Evolutionary conservation across 805 yeast species (phyloP).

Genomic region (Candida broadrunensis): DNA sequence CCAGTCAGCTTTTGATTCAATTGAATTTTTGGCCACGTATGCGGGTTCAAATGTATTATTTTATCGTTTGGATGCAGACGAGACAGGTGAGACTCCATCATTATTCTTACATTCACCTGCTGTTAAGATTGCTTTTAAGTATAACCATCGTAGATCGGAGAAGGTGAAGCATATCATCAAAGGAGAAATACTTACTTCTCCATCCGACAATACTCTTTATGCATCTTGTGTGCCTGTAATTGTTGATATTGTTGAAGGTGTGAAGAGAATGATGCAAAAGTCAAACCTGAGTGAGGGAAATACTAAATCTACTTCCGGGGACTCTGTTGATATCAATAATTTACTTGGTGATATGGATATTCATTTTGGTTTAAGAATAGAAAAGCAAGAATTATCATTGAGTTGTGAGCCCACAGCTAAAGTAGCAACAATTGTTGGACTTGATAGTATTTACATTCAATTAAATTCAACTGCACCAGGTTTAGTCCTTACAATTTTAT

Average conservation of each 20-base stretch:
- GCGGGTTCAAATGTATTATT: slow-evolving; percentile 66
- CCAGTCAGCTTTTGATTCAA: slow-evolving; percentile 26
- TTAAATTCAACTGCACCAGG: slow-evolving; percentile 47
- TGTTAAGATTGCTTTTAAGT: slow-evolving; percentile 55
- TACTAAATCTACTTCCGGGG: neutral
- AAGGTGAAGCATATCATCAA: slow-evolving; percentile 43
- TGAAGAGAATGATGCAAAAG: slow-evolving; percentile 45
- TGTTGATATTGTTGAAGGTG: slow-evolving; percentile 51
- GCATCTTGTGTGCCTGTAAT: slow-evolving; percentile 80
- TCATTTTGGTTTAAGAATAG: slow-evolving; percentile 61
- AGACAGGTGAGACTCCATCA: slow-evolving; percentile 40
- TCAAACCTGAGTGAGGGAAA: slow-evolving; percentile 4
- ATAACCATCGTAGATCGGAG: slow-evolving; percentile 37
- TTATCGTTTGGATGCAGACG: slow-evolving; percentile 39
- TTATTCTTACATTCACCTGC: slow-evolving; percentile 75
- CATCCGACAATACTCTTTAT: slow-evolving; percentile 68
- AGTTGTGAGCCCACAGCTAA: slow-evolving; percentile 95
- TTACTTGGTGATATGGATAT: slow-evolving; percentile 54
- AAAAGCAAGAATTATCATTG: slow-evolving; percentile 68
- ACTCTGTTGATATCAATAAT: neutral
- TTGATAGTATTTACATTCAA: slow-evolving; percentile 62
- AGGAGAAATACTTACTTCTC: slow-evolving; percentile 56
- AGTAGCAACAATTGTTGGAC: slow-evolving; percentile 80
- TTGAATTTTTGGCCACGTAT: slow-evolving; percentile 54
- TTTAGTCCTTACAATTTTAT: slow-evolving; percentile 42